These are phyloP conservation scores for Podila epigama DNA, from an alignment of 192 early-diverging fungal species.

Conservation along the genomic window DNA sequence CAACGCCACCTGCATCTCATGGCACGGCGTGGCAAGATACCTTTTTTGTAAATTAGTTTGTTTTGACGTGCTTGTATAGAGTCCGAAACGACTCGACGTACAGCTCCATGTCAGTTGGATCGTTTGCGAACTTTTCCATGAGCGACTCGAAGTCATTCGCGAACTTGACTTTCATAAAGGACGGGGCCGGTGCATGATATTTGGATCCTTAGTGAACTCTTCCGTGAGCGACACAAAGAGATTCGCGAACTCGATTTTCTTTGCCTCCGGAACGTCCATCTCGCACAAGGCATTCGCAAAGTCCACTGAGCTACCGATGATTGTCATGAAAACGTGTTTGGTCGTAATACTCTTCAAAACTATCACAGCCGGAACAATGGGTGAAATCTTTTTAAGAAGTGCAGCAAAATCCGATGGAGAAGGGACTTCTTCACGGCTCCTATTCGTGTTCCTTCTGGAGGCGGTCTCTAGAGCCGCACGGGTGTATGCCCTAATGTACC, in stretches of 20 bases:
- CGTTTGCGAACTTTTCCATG: too few relatives aligned
- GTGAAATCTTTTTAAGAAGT: neutral
- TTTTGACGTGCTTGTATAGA: too few relatives aligned
- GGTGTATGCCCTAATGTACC: neutral
- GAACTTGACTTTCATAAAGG: too few relatives aligned
- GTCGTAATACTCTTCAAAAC: neutral
- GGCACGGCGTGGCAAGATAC: too few relatives aligned
- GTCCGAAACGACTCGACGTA: too few relatives aligned
- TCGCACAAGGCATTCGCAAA: neutral
- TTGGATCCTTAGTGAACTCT: neutral
- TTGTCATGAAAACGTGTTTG: neutral
- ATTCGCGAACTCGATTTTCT: neutral
- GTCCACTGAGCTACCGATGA: neutral
- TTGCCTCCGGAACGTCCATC: neutral
- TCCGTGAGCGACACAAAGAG: neutral
- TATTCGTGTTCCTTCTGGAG: neutral
- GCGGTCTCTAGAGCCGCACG: neutral
- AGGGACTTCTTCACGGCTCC: neutral
- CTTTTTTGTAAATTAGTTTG: too few relatives aligned
- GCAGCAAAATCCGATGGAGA: neutral
- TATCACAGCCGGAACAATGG: neutral
- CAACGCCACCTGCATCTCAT: too few relatives aligned
- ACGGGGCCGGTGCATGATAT: too few relatives aligned
- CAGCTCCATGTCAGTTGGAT: too few relatives aligned
- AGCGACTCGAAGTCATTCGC: too few relatives aligned